Conservation (phyloP, 1,284 basidiomycete species). For the Rhodotorula glutinis region DNA sequence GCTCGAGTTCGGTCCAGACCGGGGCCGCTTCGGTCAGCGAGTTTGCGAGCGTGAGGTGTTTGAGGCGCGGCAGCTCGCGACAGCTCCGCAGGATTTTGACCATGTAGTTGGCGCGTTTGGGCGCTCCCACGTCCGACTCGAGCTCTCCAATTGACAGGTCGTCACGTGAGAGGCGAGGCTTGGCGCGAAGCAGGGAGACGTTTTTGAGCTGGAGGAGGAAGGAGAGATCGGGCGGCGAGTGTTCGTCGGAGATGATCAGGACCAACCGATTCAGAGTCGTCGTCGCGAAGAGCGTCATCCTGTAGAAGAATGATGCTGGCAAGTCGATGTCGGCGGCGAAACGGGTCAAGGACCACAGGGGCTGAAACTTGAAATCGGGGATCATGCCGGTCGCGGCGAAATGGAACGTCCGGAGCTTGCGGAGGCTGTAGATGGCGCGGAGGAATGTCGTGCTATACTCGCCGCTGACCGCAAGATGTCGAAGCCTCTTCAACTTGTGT, state of each 20-base stretch:
- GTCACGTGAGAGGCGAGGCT: not conserved
- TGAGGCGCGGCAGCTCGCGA: not conserved
- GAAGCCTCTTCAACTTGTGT: not conserved
- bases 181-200: not conserved
- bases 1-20: too few relatives aligned
- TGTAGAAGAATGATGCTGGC: not conserved
- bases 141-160: not conserved
- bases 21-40: not conserved
- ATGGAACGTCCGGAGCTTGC: not conserved
- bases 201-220: not conserved
- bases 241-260: not conserved
- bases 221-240: not conserved
- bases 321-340: too few relatives aligned
- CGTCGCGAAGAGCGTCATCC: not conserved
- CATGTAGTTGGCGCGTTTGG: not conserved
- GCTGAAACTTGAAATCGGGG: constrained; percentile 53
- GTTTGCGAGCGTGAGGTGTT: not conserved
- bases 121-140: not conserved
- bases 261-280: not conserved
- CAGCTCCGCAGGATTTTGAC: not conserved
- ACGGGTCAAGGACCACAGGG: too few relatives aligned
- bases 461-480: constrained; percentile 48
- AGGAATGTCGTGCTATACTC: constrained; percentile 73
- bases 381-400: not conserved
- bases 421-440: constrained; percentile 63